Base-by-base conservation (phyloP, 371 early-diverging fungal genomes). In the Circinella umbellata region DNA sequence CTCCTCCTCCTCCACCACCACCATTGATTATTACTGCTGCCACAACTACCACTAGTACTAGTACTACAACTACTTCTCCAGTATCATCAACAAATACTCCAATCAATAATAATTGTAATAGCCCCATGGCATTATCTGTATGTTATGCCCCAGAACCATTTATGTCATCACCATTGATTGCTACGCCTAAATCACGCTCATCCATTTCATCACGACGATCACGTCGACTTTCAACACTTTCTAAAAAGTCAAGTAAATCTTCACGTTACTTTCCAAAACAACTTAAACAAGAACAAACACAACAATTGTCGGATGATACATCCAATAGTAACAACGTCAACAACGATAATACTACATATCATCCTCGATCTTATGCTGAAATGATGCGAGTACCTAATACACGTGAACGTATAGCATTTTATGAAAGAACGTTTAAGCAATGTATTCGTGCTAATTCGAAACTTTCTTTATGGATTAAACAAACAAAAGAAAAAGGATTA, bases 341-440 rank as follows among this genome's bases (percentile, higher is more conserved):
- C 60, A 34, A 35, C 60, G 1, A 27, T 62, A 15, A 18, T 18
- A 27, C 37, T 14, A 18, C 53, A 34, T 57, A 27, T 34, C 57
- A 46, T 53, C 20, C 55, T 46, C 38, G 66, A 71, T 48, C 61
- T 54, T 64, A 64, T 37, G 65, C 47, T n/a, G 65, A 64, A 53
- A 64, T 64, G 65, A 64, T 81, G 80, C 70, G 80, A 35, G 77
- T 81, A 36, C 76, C 82, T 6, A 74, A 77, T 66, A 68, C 74
- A 7, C 67, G 72, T 20, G 82, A 81, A 63, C 67, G 82, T 34
- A 42, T 79, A 20, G 64, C 68, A 17, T 81, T 81, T 57, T 81
- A 81, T 61, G 76, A 81, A 49, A 73, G 76, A 47, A 81, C 82
- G 5, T 57, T 73, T 15, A 68, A 77, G 39, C 62, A 74, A 11